A percentile compares a stretch with the other conserved stretches of the same genome.
Conservation (phyloP, 2,329 filamentous ascomycete genomes). For the Stachybotrys elegans region DNA sequence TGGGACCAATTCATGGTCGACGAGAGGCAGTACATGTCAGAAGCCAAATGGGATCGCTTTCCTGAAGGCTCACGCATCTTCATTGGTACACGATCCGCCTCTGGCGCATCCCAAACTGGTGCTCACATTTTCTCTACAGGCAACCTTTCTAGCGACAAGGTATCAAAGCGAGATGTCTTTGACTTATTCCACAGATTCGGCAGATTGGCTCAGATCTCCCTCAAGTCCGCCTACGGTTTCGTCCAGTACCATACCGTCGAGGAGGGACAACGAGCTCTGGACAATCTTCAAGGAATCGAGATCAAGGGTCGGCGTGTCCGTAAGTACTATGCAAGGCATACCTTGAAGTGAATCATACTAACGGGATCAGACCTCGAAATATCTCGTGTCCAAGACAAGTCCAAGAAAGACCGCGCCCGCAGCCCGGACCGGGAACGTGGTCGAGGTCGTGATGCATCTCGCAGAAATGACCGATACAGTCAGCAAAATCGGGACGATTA, state of each 20-base stretch:
- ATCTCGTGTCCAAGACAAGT: conserved; percentile 78
- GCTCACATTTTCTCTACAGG: conserved; percentile 45
- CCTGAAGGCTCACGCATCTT: conserved; percentile 73
- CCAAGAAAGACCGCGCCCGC: conserved; percentile 54
- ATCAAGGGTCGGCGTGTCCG: conserved; percentile 90
- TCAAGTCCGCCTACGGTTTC: conserved; percentile 96
- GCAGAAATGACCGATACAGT: conserved; percentile 41
- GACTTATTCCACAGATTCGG: conserved; percentile 84
- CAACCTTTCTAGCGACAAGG: conserved; percentile 87
- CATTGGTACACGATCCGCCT: conserved; percentile 56
- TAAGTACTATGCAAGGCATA: conserved; percentile 44
- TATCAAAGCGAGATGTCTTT: conserved; percentile 91
- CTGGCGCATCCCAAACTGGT: conserved; percentile 19
- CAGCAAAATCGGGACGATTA: conserved; percentile 57
- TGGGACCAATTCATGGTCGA: conserved; percentile 71
- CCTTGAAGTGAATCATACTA: background rate
- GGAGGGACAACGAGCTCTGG: conserved; percentile 70
- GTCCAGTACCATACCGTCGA: conserved; percentile 81
- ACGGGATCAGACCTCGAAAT: conserved; percentile 70
- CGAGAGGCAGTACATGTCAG: conserved; percentile 69
- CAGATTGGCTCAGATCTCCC: conserved; percentile 85
- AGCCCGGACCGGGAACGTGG: conserved; percentile 55
- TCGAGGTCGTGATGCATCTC: conserved; percentile 37
- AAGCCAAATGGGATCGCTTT: conserved; percentile 78
- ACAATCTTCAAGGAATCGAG: conserved; percentile 72